Base-by-base conservation (phyloP, 768 basidiomycete species). In the Hericium coralloides region DNA sequence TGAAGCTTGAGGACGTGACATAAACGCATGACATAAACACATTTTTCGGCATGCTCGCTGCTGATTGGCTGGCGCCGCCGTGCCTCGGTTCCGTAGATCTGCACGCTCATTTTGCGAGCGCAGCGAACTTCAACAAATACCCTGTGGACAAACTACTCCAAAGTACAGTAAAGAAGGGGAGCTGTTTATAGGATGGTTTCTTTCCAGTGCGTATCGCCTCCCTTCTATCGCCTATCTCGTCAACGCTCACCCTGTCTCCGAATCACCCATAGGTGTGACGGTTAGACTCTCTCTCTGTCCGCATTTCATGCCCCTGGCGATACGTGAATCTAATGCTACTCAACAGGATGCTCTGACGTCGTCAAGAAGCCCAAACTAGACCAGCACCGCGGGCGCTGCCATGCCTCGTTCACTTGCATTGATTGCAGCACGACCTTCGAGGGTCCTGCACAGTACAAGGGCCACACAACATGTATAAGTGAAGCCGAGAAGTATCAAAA, bases 401-500 rank as follows among this genome's bases (percentile, higher is more conserved):
- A 83, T 55, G 63, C 79, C 2, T 80, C 85, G 7, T 88, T 90
- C 63, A 88, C 88, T 64, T 91, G 89, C 67, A 82, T 92, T 66
- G 93, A 97, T 67, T 97, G 93, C 70, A 86, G 83, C n/a, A 87
- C 78, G 52, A 87, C 89, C 0, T 97, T 95, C 72, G 73, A 80
- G 23, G 78, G 79, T 7, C 89, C 90, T 2, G 75, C 76, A 9
- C 83, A 92, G 58, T 95, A 84, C 76, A 92, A 91, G 70, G 73
- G 72, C 0, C 89, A 97, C 67, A 94, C 88, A 10, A 75, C 80
- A 31, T 97, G 94, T 69, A 84, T 97, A 47, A 84, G 79, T 59
- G 94, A 97, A 71, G 94, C 90, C 2, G 90, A 97, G 70, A 97
- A 95, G 68, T 95, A 97, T 66, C 83, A 97, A 74, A 92, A 92